Conservation (phyloP, 2,329 filamentous ascomycete genomes). For the Fusarium mexicanum region DNA sequence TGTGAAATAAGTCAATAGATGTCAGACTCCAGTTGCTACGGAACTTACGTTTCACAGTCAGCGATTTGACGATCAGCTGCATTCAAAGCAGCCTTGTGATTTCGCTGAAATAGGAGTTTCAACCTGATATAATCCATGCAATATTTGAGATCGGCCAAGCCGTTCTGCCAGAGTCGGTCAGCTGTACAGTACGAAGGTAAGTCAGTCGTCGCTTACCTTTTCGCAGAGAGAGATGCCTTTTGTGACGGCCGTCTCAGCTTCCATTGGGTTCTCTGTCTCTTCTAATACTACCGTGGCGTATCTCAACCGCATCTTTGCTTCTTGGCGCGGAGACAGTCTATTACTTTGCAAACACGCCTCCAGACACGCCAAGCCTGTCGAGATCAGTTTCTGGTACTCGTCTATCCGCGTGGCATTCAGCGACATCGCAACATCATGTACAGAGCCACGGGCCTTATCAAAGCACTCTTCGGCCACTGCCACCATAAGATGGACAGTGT, state of each 20-base stretch:
- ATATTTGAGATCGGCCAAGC: constrained; percentile 73
- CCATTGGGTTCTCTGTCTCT: constrained; percentile 79
- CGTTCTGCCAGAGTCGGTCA: constrained; percentile 49
- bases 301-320: constrained; percentile 74
- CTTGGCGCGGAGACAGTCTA: constrained; percentile 69
- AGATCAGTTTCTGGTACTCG: constrained; percentile 77
- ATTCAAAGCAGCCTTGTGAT: constrained; percentile 77
- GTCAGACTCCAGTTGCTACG: not conserved
- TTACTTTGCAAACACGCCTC: constrained; percentile 73
- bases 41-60: constrained; percentile 71
- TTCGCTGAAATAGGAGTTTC: constrained; percentile 75
- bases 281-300: constrained; percentile 78
- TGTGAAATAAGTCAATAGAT: constrained; percentile 42
- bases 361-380: constrained; percentile 77
- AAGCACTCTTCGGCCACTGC: constrained; percentile 82
- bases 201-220: constrained; percentile 57
- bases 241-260: constrained; percentile 76
- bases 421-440: constrained; percentile 56
- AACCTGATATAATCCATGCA: constrained; percentile 79
- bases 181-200: constrained; percentile 14
- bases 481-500: constrained; percentile 69
- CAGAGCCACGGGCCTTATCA: constrained; percentile 67
- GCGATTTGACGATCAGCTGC: constrained; percentile 74
- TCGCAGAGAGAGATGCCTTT: constrained; percentile 77
- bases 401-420: constrained; percentile 58